These are phyloP conservation scores for Eucalyptus decipiens DNA, from an alignment of 345 rosid genomes.

Conservation along the genomic window DNA sequence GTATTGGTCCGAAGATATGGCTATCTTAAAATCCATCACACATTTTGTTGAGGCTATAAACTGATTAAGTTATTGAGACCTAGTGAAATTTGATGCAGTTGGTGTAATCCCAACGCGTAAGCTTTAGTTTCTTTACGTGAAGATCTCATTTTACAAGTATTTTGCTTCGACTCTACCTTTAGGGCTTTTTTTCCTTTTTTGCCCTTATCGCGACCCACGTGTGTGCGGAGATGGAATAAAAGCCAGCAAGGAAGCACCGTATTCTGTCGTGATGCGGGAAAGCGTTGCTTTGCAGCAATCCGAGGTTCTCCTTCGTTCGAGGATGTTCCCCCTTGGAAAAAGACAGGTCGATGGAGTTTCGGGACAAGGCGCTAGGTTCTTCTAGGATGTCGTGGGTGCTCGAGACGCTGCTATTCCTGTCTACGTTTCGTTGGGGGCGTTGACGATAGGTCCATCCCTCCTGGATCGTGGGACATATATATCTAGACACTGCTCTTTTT, in stretches of 20 bases:
- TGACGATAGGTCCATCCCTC: not conserved
- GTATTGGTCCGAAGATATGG: accelerated
- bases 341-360: not conserved
- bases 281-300: not conserved
- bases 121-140: not conserved
- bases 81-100: not conserved
- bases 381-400: not conserved
- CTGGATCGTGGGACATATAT: not conserved
- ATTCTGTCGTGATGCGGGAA: not conserved
- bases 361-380: not conserved
- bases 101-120: accelerated
- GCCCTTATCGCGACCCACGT: accelerated
- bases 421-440: not conserved
- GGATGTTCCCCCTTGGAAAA: not conserved
- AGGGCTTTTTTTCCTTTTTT: accelerated
- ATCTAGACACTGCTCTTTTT: not conserved
- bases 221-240: not conserved
- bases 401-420: not conserved
- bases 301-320: not conserved
- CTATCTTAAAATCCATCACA: not conserved
- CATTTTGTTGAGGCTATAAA: accelerated
- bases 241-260: not conserved
- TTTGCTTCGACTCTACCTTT: not conserved
- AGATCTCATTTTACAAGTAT: not conserved
- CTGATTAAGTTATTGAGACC: accelerated